Evolutionary conservation across 2,329 filamentous ascomycete species (phyloP), one percentile per base, ranked within the genome.

Genomic region (Aureobasidium sp.): DNA sequence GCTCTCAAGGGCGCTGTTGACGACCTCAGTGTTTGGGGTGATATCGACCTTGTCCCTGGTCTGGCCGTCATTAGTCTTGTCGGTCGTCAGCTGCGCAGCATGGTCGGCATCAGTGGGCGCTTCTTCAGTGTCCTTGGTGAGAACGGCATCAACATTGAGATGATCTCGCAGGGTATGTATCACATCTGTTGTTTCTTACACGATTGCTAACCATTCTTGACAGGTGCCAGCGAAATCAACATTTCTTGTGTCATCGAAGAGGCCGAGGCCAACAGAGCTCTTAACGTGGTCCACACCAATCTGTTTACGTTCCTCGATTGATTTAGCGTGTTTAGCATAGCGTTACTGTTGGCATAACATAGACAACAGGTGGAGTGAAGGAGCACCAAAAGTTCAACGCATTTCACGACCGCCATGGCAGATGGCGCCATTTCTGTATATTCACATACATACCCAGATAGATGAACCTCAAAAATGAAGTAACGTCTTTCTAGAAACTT

Each of bases 11-110:
- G 77, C 44, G 78, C 78, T 0, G 86, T 88, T 63, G 79, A 84
- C 63, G 89, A 94, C 70, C 79, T 99, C 30, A 80, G 85, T 63
- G 84, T 88, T 65, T 92, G 90, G 69, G 94, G 94, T 10, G 89
- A 94, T 45, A 92, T 99, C 60, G 95, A 94, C 71, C 86, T 97
- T 42, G 84, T 97, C 36, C 84, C 87, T 3, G 85, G 91, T 70
- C 97, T 99, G 92, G 91, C 93, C 9, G 99, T 99, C 71, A 81
- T 99, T 64, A 96, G 91, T 70, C 78, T 99, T 58, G 93, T 99
- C 0, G 94, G 94, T 53, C 90, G 90, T 64, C 91, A 97, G 75
- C 90, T 99, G 87, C 96, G 96, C 80, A 94, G 96, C 75, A 97
- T 97, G 91, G 75, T 80, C 62, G 94, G 94, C 65, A 91, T 99